Base-by-base conservation (phyloP, 257 asterid genomes). In the Solanum chilense region DNA sequence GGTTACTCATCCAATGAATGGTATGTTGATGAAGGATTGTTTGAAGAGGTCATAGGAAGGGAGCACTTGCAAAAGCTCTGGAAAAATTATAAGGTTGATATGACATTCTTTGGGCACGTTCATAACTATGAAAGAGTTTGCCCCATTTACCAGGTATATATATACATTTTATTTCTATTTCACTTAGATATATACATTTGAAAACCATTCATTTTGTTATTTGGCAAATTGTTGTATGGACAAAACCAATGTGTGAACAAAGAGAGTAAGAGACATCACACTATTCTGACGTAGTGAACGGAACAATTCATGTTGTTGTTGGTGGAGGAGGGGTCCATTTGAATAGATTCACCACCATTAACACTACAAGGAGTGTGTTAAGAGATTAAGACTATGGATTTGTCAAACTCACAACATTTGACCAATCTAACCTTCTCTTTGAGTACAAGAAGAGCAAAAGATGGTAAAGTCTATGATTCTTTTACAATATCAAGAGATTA, bases 281-380 rank as follows among this genome's bases (percentile, higher is more conserved):
- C 21, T 94, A 92, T 92, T 93, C 95, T 0, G 97, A 97, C 47
- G 87, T 91, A 93, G 68, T 80, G 85, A 80, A 80, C 20, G 68
- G 85, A 29, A 80, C 85, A 7, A 80, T 80, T 47, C 85, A 94
- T 31, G 95, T 91, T n/a, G 97, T 94, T 82, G 97, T 86, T 6
- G 98, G 98, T 10, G 98, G 98, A 76, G 98, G 90, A 58, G 98
- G 98, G 64, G 87, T 27, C 9, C 3, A 80, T 80, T 47, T 80
- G 68, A 14, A 15, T 7, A 1, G 6, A 16, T 80, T 47, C 85
- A 80, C 85, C 4, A 15, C 85, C 9, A 9, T 80, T 29, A 80
- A 80, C 85, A 47, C 85, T 9, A 80, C 68, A 16, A 47, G 85
- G 85, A 80, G 68, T 80, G 85, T 80, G 29, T 80, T 80, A 68